Conservation (phyloP, 352 stramenopile species). For the Thraustotheca clavata region DNA sequence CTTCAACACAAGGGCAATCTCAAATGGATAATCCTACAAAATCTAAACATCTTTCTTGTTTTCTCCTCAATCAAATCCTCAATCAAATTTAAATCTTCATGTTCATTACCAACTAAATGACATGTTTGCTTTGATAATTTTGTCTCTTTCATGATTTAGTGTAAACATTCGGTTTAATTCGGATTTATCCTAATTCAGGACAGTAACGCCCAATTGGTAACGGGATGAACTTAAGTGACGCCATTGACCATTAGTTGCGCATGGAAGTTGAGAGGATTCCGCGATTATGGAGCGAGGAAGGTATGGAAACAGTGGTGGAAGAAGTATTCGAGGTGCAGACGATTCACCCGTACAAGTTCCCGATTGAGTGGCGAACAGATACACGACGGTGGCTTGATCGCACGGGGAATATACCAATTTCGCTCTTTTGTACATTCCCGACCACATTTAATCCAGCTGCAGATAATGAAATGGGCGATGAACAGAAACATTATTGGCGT, state of each 20-base stretch:
- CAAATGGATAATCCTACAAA: too few species aligned
- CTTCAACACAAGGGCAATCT: too few species aligned
- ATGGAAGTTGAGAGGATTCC: constrained; percentile 1
- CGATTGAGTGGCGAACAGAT: constrained; percentile 3
- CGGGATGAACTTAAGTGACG: not conserved
- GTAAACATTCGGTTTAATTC: too few species aligned
- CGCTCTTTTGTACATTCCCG: constrained; percentile 1
- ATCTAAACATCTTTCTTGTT: too few species aligned
- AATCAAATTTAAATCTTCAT: too few species aligned
- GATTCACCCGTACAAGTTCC: constrained; percentile 48
- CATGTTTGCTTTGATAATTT: too few species aligned
- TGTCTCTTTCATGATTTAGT: too few species aligned
- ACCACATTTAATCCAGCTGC: not conserved
- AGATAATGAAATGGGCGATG: constrained; percentile 5
- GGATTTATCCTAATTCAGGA: not conserved
- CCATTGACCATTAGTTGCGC: constrained; percentile 11
- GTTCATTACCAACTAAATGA: too few species aligned
- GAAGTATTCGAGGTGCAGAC: constrained; percentile 81
- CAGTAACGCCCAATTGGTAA: too few species aligned
- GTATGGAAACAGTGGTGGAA: constrained; percentile 38
- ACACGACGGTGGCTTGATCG: constrained; percentile 11
- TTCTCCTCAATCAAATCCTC: too few species aligned
- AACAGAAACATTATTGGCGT: constrained; percentile 54
- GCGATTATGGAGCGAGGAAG: not conserved
- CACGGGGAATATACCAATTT: not conserved